phyloP scores from a whole-genome alignment of 768 basidiomycete genomes.

The Mycena latifolia region DNA sequence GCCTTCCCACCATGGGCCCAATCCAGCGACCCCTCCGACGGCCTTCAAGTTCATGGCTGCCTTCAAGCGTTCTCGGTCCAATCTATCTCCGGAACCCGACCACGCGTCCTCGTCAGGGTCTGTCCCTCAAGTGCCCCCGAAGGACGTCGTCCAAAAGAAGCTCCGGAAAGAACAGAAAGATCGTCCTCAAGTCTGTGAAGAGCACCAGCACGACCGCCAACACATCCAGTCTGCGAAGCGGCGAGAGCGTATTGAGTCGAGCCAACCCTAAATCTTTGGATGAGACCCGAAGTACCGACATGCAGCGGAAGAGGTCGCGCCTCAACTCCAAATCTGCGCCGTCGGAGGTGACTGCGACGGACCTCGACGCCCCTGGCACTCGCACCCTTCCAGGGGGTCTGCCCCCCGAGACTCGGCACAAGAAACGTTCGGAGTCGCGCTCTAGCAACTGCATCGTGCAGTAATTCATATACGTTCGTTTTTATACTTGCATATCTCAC shows the following conservation, averaged over 20 bases:
- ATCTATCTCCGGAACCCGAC: slow-evolving; percentile 59
- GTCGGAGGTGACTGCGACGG: slow-evolving; percentile 42
- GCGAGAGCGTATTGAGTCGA: slow-evolving; percentile 56
- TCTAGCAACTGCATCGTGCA: slow-evolving; percentile 64
- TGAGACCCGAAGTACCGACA: slow-evolving; percentile 34
- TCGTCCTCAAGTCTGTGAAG: slow-evolving; percentile 68
- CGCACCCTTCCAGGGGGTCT: slow-evolving; percentile 51
- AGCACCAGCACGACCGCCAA: slow-evolving; percentile 70
- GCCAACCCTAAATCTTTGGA: slow-evolving; percentile 49
- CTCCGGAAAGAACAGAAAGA: slow-evolving; percentile 55
- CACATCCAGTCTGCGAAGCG: slow-evolving; percentile 67
- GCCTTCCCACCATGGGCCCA: slow-evolving; percentile 41
- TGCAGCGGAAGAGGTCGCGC: slow-evolving; percentile 46
- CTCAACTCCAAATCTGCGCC: slow-evolving; percentile 49
- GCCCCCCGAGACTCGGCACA: slow-evolving; percentile 48
- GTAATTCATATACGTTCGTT: slow-evolving; percentile 42
- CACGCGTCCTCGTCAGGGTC: slow-evolving; percentile 45
- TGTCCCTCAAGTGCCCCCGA: slow-evolving; percentile 43
- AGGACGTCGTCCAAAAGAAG: slow-evolving; percentile 41
- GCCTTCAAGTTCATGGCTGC: slow-evolving; percentile 75
- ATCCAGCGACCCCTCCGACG: slow-evolving; percentile 59
- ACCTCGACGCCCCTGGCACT: slow-evolving; percentile 39
- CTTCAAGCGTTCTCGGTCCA: slow-evolving; percentile 76
- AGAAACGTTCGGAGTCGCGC: slow-evolving; percentile 54
- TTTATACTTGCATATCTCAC: slow-evolving; percentile 27